phyloP scores from a whole-genome alignment of 805 yeast genomes.

The Lipomyces yamanashiensis region DNA sequence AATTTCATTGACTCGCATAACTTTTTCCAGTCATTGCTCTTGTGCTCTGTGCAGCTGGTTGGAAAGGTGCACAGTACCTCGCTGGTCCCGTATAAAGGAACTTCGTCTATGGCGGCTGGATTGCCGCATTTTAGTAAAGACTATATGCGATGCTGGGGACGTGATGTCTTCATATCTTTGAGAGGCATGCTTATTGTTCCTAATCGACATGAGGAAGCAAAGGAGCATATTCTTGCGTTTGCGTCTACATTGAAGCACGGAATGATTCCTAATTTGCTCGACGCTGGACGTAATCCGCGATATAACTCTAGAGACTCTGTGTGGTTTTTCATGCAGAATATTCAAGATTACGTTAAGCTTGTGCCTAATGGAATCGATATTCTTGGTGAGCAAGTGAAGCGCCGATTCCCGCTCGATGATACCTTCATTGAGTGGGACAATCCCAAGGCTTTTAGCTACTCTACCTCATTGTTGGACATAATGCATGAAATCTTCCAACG shows the following conservation, averaged over 20 bases:
- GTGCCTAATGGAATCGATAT: slow-evolving; percentile 74
- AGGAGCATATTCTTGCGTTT: slow-evolving; percentile 78
- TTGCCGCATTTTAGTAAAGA: slow-evolving; percentile 89
- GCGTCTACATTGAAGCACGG: slow-evolving; percentile 95
- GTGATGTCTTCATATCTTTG: slow-evolving; percentile 88
- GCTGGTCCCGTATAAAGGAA: slow-evolving; percentile 60
- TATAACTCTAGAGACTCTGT: slow-evolving; percentile 97
- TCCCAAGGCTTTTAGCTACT: slow-evolving; percentile 74
- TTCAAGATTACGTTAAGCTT: slow-evolving; percentile 74
- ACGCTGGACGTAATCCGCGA: slow-evolving; percentile 91
- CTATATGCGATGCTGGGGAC: slow-evolving; percentile 98
- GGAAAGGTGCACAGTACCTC: slow-evolving; percentile 77
- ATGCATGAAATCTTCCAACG: slow-evolving; percentile 81
- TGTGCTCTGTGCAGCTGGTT: slow-evolving; percentile 86
- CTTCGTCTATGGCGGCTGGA: slow-evolving; percentile 91
- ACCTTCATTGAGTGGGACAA: slow-evolving; percentile 70
- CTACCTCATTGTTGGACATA: slow-evolving; percentile 72
- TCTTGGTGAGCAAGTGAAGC: slow-evolving; percentile 69
- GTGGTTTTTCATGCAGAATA: slow-evolving; percentile 89
- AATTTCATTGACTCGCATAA: slow-evolving; percentile 60
- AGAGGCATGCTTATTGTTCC: slow-evolving; percentile 82
- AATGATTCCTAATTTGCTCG: slow-evolving; percentile 87
- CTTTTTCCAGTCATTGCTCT: slow-evolving; percentile 77
- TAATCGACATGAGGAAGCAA: slow-evolving; percentile 79
- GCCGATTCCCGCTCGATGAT: slow-evolving; percentile 91